A percentile compares a stretch with the other conserved stretches of the same genome.
Conservation (phyloP, 2,329 filamentous ascomycete genomes). For the Aspergillus melleus region DNA sequence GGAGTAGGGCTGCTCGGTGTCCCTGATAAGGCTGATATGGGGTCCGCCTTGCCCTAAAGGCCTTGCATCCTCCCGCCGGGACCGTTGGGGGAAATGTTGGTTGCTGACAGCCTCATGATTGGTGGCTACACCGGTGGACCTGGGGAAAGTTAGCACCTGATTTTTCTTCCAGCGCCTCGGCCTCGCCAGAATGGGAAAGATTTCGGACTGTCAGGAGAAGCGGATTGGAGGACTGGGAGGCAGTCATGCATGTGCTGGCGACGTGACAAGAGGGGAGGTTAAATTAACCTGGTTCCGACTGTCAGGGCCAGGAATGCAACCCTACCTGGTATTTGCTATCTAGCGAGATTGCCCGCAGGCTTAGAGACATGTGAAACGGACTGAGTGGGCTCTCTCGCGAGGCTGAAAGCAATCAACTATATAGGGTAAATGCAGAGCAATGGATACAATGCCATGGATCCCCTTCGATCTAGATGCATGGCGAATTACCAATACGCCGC, state of each 20-base stretch:
- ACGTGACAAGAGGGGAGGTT: neutral
- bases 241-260: neutral
- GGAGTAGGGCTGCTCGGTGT: neutral
- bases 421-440: neutral
- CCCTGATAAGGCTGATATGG: constrained; percentile 2
- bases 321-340: too few species aligned
- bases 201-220: neutral
- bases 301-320: neutral
- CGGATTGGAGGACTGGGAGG: neutral
- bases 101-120: neutral
- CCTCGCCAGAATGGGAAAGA: neutral
- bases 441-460: neutral
- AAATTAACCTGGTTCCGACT: neutral
- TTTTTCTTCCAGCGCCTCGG: neutral
- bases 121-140: neutral
- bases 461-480: neutral
- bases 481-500: constrained; percentile 26
- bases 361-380: neutral
- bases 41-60: constrained; percentile 1
- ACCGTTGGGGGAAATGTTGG: neutral
- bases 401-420: neutral
- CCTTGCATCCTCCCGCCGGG: too few species aligned
- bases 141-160: neutral
- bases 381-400: neutral
- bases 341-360: too few species aligned